Percentiles rank a stretch among this genome's conserved stretches.
Conservation (phyloP, 768 basidiomycete genomes). For the Leccinum broughii region DNA sequence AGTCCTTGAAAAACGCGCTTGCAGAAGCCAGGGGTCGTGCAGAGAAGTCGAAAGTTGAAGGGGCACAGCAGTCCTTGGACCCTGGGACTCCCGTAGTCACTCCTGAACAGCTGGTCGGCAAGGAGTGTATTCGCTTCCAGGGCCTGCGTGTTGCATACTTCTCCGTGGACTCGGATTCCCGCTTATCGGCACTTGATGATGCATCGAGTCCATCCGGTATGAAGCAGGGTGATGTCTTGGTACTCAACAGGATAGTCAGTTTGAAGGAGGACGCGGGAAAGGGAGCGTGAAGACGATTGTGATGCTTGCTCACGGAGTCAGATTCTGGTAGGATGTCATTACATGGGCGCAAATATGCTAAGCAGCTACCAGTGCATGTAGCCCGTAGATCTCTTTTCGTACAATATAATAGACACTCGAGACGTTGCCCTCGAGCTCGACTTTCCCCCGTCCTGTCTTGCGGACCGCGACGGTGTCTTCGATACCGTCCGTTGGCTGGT, state of each 20-base stretch:
- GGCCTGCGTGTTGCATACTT: slow-evolving; percentile 96
- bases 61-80: slow-evolving; percentile 33
- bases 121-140: slow-evolving; percentile 95
- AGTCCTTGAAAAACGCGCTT: slow-evolving; percentile 61
- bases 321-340: slow-evolving; percentile 12
- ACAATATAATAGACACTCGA: slow-evolving; percentile 90
- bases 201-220: slow-evolving; percentile 41
- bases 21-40: slow-evolving; percentile 64
- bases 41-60: slow-evolving; percentile 54
- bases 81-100: slow-evolving; percentile 72
- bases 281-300: slow-evolving; percentile 22
- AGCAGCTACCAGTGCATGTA: slow-evolving; percentile 87
- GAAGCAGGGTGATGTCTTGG: slow-evolving; percentile 73
- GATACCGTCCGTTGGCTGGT: slow-evolving; percentile 42
- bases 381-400: slow-evolving; percentile 82
- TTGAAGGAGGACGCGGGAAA: slow-evolving; percentile 95
- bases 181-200: slow-evolving; percentile 63
- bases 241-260: slow-evolving; percentile 90
- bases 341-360: slow-evolving; percentile 24
- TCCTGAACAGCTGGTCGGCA: slow-evolving; percentile 75
- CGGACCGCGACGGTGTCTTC: slow-evolving; percentile 82
- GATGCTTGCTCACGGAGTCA: background rate
- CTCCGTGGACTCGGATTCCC: slow-evolving; percentile 84
- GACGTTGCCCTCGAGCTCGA: slow-evolving; percentile 88
- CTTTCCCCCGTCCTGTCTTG: slow-evolving; percentile 80